These are phyloP conservation scores for Alisma plantagoaquatica DNA, from an alignment of 106 monocot genomes.

Conservation along the genomic window DNA sequence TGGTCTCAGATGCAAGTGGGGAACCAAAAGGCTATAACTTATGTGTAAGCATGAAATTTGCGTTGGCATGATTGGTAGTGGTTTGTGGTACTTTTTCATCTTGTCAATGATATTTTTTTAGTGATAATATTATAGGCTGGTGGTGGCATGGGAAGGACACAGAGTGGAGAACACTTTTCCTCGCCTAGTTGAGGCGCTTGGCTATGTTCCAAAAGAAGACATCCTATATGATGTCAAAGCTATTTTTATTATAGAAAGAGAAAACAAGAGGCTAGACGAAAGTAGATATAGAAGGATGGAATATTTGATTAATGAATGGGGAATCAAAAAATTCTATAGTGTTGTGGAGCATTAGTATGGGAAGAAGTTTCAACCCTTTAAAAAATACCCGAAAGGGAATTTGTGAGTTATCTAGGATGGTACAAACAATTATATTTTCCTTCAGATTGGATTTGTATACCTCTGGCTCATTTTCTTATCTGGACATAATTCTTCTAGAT, in stretches of 20 bases:
- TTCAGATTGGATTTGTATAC: neutral
- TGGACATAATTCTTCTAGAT: neutral
- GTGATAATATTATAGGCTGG: slow-evolving; percentile 53
- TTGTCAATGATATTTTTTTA: neutral
- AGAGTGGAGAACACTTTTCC: slow-evolving; percentile 77
- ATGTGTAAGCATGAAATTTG: slow-evolving; percentile 47
- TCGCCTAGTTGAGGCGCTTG: slow-evolving; percentile 73
- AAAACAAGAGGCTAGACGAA: slow-evolving; percentile 91
- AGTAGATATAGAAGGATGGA: slow-evolving; percentile 90
- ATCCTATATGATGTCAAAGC: slow-evolving; percentile 94
- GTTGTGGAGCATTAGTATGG: slow-evolving; percentile 89
- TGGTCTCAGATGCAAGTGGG: slow-evolving; percentile 79
- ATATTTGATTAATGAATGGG: slow-evolving; percentile 89
- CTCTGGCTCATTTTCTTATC: neutral
- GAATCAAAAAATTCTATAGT: slow-evolving; percentile 78
- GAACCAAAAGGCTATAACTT: slow-evolving; percentile 97
- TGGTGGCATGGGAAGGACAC: slow-evolving; percentile 98
- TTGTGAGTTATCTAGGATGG: slow-evolving; percentile 92
- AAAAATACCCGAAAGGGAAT: slow-evolving; percentile 80
- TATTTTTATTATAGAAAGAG: slow-evolving; percentile 90
- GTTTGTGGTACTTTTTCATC: neutral
- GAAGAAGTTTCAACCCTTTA: slow-evolving; percentile 77
- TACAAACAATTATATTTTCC: slow-evolving; percentile 65
- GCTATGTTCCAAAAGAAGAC: slow-evolving; percentile 95
- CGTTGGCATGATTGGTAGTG: neutral